A percentile compares a stretch with the other conserved stretches of the same genome.
phyloP scores from a whole-genome alignment of 2,329 filamentous ascomycete species.

The Epichloe sp. region DNA sequence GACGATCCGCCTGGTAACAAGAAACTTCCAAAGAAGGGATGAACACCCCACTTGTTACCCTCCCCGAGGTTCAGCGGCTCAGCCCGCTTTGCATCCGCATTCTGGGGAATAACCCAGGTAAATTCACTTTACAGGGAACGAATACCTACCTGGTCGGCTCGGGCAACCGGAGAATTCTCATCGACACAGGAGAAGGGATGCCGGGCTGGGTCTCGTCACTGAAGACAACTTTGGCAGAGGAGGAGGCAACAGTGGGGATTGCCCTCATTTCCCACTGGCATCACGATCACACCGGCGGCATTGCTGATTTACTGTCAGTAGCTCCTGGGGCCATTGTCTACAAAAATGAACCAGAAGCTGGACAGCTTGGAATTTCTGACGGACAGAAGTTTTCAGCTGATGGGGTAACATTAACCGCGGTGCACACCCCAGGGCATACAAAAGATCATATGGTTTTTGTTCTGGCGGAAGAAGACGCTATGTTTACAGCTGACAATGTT shows the following conservation, averaged over 20 bases:
- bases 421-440: conserved; percentile 56
- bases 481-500: conserved; percentile 86
- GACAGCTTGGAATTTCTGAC: conserved; percentile 32
- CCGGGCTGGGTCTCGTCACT: conserved; percentile 60
- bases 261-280: conserved; percentile 89
- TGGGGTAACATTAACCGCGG: conserved; percentile 54
- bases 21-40: background rate
- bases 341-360: conserved; percentile 47
- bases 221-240: conserved; percentile 47
- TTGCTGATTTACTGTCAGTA: conserved; percentile 51
- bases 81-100: conserved; percentile 71
- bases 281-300: conserved; percentile 68
- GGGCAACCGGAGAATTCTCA: conserved; percentile 58
- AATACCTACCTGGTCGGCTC: conserved; percentile 90
- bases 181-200: conserved; percentile 81
- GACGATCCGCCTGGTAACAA: background rate
- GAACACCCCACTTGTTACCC: conserved; percentile 32
- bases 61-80: conserved; percentile 65
- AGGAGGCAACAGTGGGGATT: conserved; percentile 54
- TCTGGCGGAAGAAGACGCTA: conserved; percentile 63
- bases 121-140: conserved; percentile 64
- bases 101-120: conserved; percentile 80
- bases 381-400: conserved; percentile 42
- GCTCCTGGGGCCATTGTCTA: conserved; percentile 52
- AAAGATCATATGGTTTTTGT: conserved; percentile 70